Evolutionary conservation across 805 yeast genomes (phyloP), one percentile per base, ranked within the genome.

Genomic region (Ogataea minuta): DNA sequence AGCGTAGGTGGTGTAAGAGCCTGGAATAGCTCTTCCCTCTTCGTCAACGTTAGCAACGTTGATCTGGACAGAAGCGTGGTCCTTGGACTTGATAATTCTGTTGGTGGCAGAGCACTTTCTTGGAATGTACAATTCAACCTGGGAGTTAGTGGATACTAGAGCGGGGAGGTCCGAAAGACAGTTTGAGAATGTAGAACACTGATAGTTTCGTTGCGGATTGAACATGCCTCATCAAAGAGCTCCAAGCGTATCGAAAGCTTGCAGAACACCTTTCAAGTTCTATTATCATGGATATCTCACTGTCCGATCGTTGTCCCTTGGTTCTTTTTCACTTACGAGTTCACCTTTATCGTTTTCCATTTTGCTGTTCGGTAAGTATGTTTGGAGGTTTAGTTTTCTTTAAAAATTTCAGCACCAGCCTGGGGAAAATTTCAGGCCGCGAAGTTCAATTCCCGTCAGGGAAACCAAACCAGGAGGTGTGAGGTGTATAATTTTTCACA

Each of bases 261-360:
- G 21, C 21, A 19, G 8, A 19, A 19, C 21, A 19, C 8, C 8
- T 5, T 6, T 8, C 21, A 19, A 8, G 8, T 19, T 8, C 21
- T 19, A 19, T 19, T 5, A 19, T 8, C 8, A 8, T 19, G 21
- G 5, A 6, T 19, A 5, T 19, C 21, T 6, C 21, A 19, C 21
- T 19, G 21, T 8, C 21, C 8, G 8, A 8, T 19, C 21, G 8
- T 19, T n/a, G 15, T 24, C 16, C 12, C 30, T 25, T 16, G 16
- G 4, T 14, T 2, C 14, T n/a, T 31, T 23, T 12, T 23, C 39
- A 87, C 96, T 74, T 86, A 88, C 97, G 77, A 89, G 83, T 81
- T 89, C 95, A 76, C 99, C 98, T 81, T 87, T 89, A 74, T 93
- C 98, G 99, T 93, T 91, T 84, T 91, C 98, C 99, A 91, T 91